Evolutionary conservation across 805 yeast species (phyloP).

Genomic region (Yarrowia bubula): DNA sequence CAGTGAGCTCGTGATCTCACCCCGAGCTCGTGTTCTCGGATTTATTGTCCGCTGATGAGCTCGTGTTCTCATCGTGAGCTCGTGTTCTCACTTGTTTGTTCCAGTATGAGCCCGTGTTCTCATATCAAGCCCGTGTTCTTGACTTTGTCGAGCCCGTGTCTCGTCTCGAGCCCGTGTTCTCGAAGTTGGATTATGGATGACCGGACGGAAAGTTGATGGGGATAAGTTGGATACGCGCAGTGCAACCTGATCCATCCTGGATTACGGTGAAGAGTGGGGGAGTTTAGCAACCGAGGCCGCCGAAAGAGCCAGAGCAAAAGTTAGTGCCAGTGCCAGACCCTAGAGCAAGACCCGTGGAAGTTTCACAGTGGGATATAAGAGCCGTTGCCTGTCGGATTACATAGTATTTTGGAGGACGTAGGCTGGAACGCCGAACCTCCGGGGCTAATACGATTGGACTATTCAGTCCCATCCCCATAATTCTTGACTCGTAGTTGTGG

Average conservation of each 20-base stretch:
- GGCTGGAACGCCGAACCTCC: constrained; percentile 27
- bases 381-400: constrained; percentile 24
- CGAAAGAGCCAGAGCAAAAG: constrained; percentile 12
- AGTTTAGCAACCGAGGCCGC: constrained; percentile 16
- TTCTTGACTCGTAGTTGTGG: neutral
- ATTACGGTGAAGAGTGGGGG: constrained; percentile 1
- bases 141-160: constrained; percentile 15
- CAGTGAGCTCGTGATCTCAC: constrained; percentile 17
- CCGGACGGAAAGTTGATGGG: constrained; percentile 24
- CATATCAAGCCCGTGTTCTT: constrained; percentile 14
- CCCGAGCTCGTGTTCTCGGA: constrained; percentile 21
- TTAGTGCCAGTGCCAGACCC: constrained; percentile 3
- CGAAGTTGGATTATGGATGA: neutral
- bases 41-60: constrained; percentile 1
- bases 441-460: constrained; percentile 27
- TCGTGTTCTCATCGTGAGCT: constrained; percentile 13
- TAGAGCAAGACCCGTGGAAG: constrained; percentile 14
- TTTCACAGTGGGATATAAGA: constrained; percentile 11
- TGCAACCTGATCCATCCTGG: constrained; percentile 3
- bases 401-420: constrained; percentile 26
- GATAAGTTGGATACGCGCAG: constrained; percentile 16
- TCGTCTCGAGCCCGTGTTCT: constrained; percentile 13
- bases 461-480: constrained; percentile 25
- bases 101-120: constrained; percentile 19
- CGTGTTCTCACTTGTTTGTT: constrained; percentile 1